phyloP scores from a whole-genome alignment of 306 rosid species.

The Cucumis melo region DNA sequence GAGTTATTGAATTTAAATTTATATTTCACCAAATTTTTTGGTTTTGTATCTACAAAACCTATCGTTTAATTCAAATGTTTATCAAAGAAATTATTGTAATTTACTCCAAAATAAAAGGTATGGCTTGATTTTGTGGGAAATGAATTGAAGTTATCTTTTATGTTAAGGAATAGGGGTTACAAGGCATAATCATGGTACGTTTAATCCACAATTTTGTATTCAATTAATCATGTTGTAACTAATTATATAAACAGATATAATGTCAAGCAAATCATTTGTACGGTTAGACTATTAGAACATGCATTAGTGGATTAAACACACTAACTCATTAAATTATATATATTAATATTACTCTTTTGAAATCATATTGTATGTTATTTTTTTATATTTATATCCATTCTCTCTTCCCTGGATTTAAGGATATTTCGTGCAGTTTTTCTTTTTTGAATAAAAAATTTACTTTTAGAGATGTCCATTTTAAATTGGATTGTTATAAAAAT shows the following conservation, averaged over 20 bases:
- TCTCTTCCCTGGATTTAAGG: background rate
- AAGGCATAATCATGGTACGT: background rate
- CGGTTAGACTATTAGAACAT: background rate
- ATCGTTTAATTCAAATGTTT: too few species aligned
- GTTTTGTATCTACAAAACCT: too few species aligned
- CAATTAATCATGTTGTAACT: background rate
- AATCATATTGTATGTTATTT: background rate
- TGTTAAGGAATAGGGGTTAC: background rate
- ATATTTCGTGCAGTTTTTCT: background rate
- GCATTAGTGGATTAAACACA: background rate
- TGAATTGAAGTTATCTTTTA: background rate
- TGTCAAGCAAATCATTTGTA: background rate
- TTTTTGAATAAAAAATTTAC: background rate
- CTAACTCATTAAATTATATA: background rate
- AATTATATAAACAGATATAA: background rate
- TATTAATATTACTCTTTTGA: background rate
- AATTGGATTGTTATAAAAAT: background rate
- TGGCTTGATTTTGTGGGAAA: background rate
- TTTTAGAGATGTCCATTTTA: background rate
- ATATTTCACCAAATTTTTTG: too few species aligned
- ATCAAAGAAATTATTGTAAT: too few species aligned
- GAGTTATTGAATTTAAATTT: too few species aligned
- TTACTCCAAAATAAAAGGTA: too few species aligned
- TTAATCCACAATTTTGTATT: background rate
- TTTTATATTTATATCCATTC: background rate